Percentiles rank a stretch among this genome's conserved stretches.
phyloP scores from a whole-genome alignment of 1,139 yeast species.

The Scheffersomyces parashehatae region DNA sequence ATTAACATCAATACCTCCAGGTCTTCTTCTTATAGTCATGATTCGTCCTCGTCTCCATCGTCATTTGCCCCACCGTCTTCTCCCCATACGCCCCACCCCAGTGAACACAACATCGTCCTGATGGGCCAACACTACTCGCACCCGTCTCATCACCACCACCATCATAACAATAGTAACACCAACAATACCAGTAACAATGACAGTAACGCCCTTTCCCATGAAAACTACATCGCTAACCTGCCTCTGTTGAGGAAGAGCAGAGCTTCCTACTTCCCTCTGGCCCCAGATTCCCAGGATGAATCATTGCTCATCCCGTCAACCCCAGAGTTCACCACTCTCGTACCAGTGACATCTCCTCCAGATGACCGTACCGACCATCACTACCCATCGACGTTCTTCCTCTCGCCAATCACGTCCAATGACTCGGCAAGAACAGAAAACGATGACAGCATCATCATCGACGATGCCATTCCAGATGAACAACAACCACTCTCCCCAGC shows the following conservation, averaged over 20 bases:
- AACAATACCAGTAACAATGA: background rate
- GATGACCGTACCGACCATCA: background rate
- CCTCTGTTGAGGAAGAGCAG: background rate
- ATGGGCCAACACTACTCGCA: conserved; percentile 1
- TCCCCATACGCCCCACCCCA: too few relatives aligned
- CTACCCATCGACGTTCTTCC: conserved; percentile 26
- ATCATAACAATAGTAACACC: background rate
- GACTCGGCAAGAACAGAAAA: conserved; percentile 19
- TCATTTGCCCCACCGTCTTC: too few relatives aligned
- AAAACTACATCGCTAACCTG: background rate
- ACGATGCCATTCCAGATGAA: background rate
- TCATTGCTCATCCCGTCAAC: background rate
- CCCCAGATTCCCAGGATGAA: background rate
- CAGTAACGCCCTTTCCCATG: background rate
- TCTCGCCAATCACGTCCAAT: conserved; percentile 39
- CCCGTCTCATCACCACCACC: background rate
- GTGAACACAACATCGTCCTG: background rate
- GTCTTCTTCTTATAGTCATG: too few relatives aligned
- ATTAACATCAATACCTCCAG: too few relatives aligned
- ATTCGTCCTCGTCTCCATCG: too few relatives aligned
- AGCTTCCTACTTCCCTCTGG: background rate
- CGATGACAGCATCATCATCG: background rate
- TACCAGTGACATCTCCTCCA: background rate
- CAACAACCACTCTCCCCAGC: conserved; percentile 11
- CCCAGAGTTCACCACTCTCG: conserved; percentile 1